A percentile compares a stretch with the other conserved stretches of the same genome.
phyloP scores from a whole-genome alignment of 2,329 filamentous ascomycete genomes.

The Trichoderma citrinoviride region DNA sequence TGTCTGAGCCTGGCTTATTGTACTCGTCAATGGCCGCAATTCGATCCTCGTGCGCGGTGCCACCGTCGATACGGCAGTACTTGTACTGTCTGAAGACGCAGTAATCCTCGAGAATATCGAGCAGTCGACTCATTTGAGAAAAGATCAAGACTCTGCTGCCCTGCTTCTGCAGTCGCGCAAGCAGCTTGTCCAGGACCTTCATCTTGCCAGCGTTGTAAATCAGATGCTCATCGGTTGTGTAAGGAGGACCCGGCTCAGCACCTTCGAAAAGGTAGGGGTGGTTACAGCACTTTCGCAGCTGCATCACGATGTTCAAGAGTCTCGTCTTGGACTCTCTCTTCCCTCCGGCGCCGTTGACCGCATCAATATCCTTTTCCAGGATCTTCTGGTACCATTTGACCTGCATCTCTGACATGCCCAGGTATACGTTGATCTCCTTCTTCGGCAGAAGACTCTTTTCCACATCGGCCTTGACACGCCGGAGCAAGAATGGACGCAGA shows the following conservation, averaged over 20 bases:
- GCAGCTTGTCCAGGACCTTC: constrained; percentile 89
- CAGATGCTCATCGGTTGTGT: constrained; percentile 96
- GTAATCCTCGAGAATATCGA: constrained; percentile 97
- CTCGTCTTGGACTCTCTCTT: constrained; percentile 98
- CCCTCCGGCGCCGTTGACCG: constrained; percentile 92
- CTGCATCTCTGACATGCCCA: constrained; percentile 99
- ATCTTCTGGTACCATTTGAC: constrained; percentile 99
- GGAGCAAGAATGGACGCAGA: constrained; percentile 86
- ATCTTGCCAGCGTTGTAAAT: constrained; percentile 95
- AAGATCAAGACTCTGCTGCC: constrained; percentile 97
- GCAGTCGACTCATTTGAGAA: constrained; percentile 95
- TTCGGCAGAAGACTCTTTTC: constrained; percentile 97
- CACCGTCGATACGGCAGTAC: constrained; percentile 96
- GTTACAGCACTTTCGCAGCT: constrained; percentile 97
- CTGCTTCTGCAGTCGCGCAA: constrained; percentile 77
- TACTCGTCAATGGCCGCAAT: constrained; percentile 98
- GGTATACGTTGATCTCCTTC: constrained; percentile 94
- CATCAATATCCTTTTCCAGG: constrained; percentile 97
- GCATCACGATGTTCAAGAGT: constrained; percentile 98
- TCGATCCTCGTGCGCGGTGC: constrained; percentile 94
- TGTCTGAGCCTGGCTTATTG: constrained; percentile 92
- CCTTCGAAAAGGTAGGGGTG: constrained; percentile 98
- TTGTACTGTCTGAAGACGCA: constrained; percentile 93
- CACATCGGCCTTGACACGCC: constrained; percentile 94
- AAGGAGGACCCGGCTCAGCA: constrained; percentile 93